A percentile compares a stretch with the other conserved stretches of the same genome.
Evolutionary conservation across 495 filamentous ascomycete genomes (phyloP).

Genomic region (Cercophora newfieldiana): DNA sequence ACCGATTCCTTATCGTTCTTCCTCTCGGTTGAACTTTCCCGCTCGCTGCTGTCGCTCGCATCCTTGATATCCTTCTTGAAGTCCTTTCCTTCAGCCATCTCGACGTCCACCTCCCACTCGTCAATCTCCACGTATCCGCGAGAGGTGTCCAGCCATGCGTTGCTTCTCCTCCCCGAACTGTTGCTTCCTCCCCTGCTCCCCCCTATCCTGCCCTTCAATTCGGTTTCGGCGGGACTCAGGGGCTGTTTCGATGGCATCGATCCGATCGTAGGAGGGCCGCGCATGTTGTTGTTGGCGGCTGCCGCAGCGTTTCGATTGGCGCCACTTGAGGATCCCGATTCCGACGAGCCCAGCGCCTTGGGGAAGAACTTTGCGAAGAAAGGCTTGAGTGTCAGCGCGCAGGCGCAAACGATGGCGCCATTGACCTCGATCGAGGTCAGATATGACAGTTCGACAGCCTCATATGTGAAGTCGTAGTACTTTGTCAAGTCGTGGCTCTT

Average conservation of each 20-base stretch:
- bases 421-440: conserved; percentile 50
- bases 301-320: not conserved
- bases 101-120: conserved; percentile 25
- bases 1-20: not conserved
- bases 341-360: conserved; percentile 27
- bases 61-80: not conserved
- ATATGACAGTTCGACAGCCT: conserved; percentile 32
- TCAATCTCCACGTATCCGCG: conserved; percentile 30
- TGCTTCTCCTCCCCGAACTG: conserved; percentile 6
- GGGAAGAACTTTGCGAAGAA: conserved; percentile 36
- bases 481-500: conserved; percentile 3
- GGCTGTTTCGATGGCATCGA: conserved; percentile 18
- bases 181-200: not conserved
- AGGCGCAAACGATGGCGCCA: conserved; percentile 45
- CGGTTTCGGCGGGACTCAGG: conserved; percentile 8
- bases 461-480: conserved; percentile 30
- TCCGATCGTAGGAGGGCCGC: conserved; percentile 31
- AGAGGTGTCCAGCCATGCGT: not conserved
- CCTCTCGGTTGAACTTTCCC: not conserved
- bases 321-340: not conserved
- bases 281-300: not conserved
- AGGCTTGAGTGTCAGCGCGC: conserved; percentile 39
- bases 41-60: not conserved
- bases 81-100: conserved; percentile 20
- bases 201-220: conserved; percentile 5